phyloP scores from a whole-genome alignment of 768 basidiomycete genomes.

The Lentinula sp. region DNA sequence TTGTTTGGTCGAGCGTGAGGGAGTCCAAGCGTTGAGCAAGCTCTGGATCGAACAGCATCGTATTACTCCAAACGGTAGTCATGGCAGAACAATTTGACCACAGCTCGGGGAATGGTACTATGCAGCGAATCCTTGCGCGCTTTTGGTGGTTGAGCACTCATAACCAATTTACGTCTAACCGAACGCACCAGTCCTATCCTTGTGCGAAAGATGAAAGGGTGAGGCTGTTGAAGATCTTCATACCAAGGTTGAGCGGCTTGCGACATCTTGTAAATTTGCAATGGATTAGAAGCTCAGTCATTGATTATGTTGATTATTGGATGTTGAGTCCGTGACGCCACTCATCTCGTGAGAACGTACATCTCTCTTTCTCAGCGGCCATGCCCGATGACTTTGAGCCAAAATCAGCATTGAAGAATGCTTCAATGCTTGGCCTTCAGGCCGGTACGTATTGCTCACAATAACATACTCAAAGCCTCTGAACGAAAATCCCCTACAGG shows the following conservation, averaged over 20 bases:
- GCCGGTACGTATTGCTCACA: slow-evolving; percentile 18
- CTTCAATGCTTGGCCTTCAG: slow-evolving; percentile 55
- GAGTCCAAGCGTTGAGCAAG: not conserved
- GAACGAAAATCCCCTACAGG: slow-evolving; percentile 18
- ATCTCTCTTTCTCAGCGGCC: not conserved
- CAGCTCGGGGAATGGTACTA: not conserved
- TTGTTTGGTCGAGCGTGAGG: slow-evolving; percentile 18
- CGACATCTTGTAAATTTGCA: not conserved
- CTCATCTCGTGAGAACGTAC: not conserved
- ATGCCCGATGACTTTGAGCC: slow-evolving; percentile 31
- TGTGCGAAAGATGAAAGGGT: slow-evolving; percentile 35
- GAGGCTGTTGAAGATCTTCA: slow-evolving; percentile 21
- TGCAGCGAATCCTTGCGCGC: not conserved
- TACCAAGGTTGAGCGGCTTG: slow-evolving; percentile 24
- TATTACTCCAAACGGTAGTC: not conserved
- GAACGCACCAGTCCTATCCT: slow-evolving; percentile 24
- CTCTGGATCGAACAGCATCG: not conserved
- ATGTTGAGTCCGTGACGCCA: not conserved
- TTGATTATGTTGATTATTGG: too few species aligned
- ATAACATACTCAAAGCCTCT: not conserved
- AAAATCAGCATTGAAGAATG: slow-evolving; percentile 50
- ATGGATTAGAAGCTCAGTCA: not conserved
- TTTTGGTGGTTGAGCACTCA: not conserved
- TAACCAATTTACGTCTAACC: not conserved
- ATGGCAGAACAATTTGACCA: not conserved